Base-by-base conservation (phyloP, 2,329 filamentous ascomycete species). In the Stromatinia cepivora region DNA sequence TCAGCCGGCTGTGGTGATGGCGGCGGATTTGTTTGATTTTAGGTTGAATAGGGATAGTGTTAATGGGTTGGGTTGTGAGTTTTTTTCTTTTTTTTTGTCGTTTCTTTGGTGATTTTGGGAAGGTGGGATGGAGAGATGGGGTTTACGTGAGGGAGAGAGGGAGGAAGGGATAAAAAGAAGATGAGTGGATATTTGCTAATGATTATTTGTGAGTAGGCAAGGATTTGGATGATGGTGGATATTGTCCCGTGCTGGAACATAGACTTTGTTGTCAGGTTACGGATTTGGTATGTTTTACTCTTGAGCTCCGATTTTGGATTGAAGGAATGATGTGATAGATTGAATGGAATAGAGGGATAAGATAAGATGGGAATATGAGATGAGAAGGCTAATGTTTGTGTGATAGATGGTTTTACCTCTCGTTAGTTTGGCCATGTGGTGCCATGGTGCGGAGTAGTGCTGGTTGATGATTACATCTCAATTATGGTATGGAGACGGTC, bases 231-330 rank as follows among this genome's bases (percentile, higher is more conserved):
- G 45, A 48, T 62, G 45, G 11, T 10, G 45, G 6, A 31, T 10
- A n/a, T 48, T 62, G 58, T 36, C 7, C 58, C 4, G 20, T n/a
- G 11, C 5, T 15, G 10, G 39, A 62, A 17, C 17, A 62, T 36
- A 62, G 58, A 62, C 58, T 62, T 25, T 62, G 58, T 48, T 62
- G 58, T 62, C 58, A 48, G 2, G 58, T 62, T 48, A 62, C 58
- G 7, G 58, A 48, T 48, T 48, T 62, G 58, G 58, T 62, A 62
- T n/a, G 58, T 61, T 22, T 28, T 25, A 28, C 4, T 42, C 3
- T 2, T n/a, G 4, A 25, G 25, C 1, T 11, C 7, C 25, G 22
- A 1, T 42, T 4, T 39, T 42, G 6, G 13, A 25, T 42, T 17
- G 56, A 15, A 4, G 13, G 11, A 1, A 13, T 36, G 4, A 56